These are phyloP conservation scores for Fusarium penzigii DNA, from an alignment of 2,329 filamentous ascomycete species.

Conservation along the genomic window DNA sequence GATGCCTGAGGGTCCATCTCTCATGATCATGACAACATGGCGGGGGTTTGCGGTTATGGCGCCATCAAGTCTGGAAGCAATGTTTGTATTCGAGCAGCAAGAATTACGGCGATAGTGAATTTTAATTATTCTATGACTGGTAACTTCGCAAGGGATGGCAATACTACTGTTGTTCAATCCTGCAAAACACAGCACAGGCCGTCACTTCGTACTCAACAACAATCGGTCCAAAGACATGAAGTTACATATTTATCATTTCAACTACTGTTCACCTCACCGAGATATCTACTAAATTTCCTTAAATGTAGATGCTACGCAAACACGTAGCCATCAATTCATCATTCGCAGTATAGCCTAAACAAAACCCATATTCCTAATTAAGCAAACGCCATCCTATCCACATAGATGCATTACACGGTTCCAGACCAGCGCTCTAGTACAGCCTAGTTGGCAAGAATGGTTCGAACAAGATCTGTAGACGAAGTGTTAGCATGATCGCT, in stretches of 20 bases:
- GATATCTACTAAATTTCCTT: constrained; percentile 32
- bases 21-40: not conserved
- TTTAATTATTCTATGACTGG: too few species aligned
- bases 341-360: constrained; percentile 24
- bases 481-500: not conserved
- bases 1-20: not conserved
- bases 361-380: constrained; percentile 31
- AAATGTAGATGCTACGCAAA: constrained; percentile 21
- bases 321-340: constrained; percentile 27
- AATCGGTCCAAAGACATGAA: constrained; percentile 12
- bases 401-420: constrained; percentile 35
- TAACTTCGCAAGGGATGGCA: too few species aligned
- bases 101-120: not conserved
- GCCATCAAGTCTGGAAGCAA: too few species aligned
- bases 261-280: constrained; percentile 20
- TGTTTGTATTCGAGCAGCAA: too few species aligned
- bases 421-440: constrained; percentile 11
- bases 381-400: constrained; percentile 35
- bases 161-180: too few species aligned
- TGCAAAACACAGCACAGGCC: not conserved
- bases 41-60: not conserved
- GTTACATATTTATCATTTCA: constrained; percentile 20
- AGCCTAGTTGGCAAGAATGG: constrained; percentile 78
- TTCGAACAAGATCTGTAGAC: constrained; percentile 73
- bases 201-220: constrained; percentile 5